These are phyloP conservation scores for Cicer bijugum DNA, from an alignment of 306 rosid species.

Conservation along the genomic window DNA sequence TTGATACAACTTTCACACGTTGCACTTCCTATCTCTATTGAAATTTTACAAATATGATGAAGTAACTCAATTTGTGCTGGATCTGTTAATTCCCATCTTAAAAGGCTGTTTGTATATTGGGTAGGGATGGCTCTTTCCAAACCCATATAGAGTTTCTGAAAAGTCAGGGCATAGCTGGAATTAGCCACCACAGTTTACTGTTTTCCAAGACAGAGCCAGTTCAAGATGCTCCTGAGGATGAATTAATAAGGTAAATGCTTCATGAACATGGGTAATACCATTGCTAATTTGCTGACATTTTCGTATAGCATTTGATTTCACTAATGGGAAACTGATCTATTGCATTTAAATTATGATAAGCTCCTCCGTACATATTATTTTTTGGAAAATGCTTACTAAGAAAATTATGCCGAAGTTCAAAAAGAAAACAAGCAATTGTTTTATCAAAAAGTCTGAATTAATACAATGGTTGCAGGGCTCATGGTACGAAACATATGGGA, in stretches of 20 bases:
- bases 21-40: slow-evolving; percentile 21
- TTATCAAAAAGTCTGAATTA: slow-evolving; percentile 22
- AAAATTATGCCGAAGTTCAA: neutral
- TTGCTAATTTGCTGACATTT: neutral
- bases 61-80: neutral
- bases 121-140: slow-evolving; percentile 65
- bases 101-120: slow-evolving; percentile 24
- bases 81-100: slow-evolving; percentile 8
- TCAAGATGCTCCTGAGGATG: slow-evolving; percentile 55
- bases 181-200: slow-evolving; percentile 93
- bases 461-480: slow-evolving; percentile 48
- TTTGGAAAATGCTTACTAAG: slow-evolving; percentile 14
- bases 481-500: slow-evolving; percentile 43
- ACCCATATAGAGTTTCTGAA: slow-evolving; percentile 72
- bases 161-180: slow-evolving; percentile 81
- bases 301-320: slow-evolving; percentile 11
- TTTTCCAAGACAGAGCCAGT: slow-evolving; percentile 82
- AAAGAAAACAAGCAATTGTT: neutral
- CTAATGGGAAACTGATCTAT: no score
- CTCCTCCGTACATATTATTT: neutral
- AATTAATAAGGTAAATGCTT: slow-evolving; percentile 63
- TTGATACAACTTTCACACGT: slow-evolving; percentile 1
- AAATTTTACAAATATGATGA: slow-evolving; percentile 5
- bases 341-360: slow-evolving; percentile 2
- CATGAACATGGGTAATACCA: neutral